Conservation (phyloP, 2,329 filamentous ascomycete species). For the Aspergillus tanneri region DNA sequence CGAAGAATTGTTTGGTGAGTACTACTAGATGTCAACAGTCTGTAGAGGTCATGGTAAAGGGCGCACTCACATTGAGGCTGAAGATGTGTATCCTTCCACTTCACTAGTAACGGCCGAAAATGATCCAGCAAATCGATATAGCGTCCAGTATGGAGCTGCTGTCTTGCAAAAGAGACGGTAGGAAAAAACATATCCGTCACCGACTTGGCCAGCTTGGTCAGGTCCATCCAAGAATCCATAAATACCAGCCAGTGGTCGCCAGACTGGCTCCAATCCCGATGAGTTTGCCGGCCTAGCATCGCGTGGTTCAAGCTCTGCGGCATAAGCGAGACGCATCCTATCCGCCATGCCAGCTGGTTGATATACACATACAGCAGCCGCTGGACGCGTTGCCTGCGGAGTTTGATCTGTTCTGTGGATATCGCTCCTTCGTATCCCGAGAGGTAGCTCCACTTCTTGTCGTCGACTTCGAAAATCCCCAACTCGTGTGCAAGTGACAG, state of each 20-base stretch:
- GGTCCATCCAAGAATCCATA: constrained; percentile 54
- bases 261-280: constrained; percentile 38
- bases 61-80: constrained; percentile 26
- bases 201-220: constrained; percentile 51
- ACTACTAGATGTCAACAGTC: constrained; percentile 16
- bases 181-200: constrained; percentile 56
- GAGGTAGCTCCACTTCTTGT: constrained; percentile 31
- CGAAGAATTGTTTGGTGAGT: constrained; percentile 41
- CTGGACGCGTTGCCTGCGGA: constrained; percentile 38
- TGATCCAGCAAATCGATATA: constrained; percentile 52
- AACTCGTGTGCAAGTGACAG: constrained; percentile 55
- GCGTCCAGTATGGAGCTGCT: constrained; percentile 46
- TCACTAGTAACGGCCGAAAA: constrained; percentile 38
- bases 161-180: constrained; percentile 35
- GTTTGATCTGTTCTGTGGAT: constrained; percentile 31
- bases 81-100: constrained; percentile 40
- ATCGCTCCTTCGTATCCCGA: constrained; percentile 26
- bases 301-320: constrained; percentile 44
- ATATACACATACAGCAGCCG: constrained; percentile 49
- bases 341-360: constrained; percentile 52
- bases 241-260: constrained; percentile 52
- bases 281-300: constrained; percentile 31
- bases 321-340: constrained; percentile 54
- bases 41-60: neutral
- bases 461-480: constrained; percentile 50